Evolutionary conservation across 1,284 basidiomycete genomes (phyloP).

Genomic region (Ustilago curta): DNA sequence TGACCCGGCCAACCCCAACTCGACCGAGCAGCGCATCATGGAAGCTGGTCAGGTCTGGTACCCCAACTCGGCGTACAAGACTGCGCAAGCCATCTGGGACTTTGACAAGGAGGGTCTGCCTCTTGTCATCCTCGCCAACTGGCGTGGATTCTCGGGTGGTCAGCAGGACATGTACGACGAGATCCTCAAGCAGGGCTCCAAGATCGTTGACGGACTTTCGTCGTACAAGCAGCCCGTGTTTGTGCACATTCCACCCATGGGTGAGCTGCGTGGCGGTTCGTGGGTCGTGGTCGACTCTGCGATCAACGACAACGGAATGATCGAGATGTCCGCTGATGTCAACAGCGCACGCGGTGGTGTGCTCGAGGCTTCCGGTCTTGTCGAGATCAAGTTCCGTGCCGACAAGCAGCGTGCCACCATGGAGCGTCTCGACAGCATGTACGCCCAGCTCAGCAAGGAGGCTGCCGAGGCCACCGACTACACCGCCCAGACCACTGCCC

Average conservation of each 20-base stretch:
- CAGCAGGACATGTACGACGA: slow-evolving; percentile 89
- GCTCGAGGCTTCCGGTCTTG: slow-evolving; percentile 91
- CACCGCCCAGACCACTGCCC: slow-evolving; percentile 71
- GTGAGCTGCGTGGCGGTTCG: slow-evolving; percentile 97
- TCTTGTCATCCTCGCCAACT: slow-evolving; percentile 98
- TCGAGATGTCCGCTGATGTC: slow-evolving; percentile 90
- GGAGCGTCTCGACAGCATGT: slow-evolving; percentile 90
- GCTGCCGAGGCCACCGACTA: slow-evolving; percentile 76
- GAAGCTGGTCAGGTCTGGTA: slow-evolving; percentile 99
- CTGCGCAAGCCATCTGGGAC: slow-evolving; percentile 98
- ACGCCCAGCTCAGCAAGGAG: slow-evolving; percentile 82
- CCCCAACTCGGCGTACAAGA: slow-evolving; percentile 99
- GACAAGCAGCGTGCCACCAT: slow-evolving; percentile 90
- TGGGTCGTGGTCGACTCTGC: slow-evolving; percentile 99
- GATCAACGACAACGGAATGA: slow-evolving; percentile 91
- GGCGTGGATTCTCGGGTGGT: slow-evolving; percentile 99
- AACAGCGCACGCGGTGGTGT: slow-evolving; percentile 92
- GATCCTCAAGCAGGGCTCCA: slow-evolving; percentile 70
- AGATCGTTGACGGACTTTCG: slow-evolving; percentile 95
- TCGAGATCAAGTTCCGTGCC: slow-evolving; percentile 74
- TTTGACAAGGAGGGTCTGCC: slow-evolving; percentile 97
- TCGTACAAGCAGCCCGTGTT: slow-evolving; percentile 99
- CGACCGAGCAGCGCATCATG: slow-evolving; percentile 97
- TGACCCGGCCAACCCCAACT: slow-evolving; percentile 97
- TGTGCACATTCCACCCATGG: slow-evolving; percentile 98